Evolutionary conservation across 2,329 filamentous ascomycete species (phyloP), one percentile per base, ranked within the genome.

Genomic region (Lachnum nothofagi): DNA sequence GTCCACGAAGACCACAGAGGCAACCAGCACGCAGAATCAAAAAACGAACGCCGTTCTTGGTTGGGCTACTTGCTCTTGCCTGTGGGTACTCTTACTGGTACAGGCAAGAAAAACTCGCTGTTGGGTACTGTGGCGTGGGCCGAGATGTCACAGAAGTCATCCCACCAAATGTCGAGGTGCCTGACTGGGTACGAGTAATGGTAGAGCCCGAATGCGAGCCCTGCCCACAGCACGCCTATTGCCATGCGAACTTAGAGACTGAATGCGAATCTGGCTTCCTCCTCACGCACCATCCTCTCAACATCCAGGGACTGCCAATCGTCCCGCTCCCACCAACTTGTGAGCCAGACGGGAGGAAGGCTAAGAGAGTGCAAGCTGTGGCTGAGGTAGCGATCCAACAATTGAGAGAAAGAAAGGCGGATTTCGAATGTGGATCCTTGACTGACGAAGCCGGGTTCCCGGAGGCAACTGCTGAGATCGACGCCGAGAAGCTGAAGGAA

Each of bases 271-370:
- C 79, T 44, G 93, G 91, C 64, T 98, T 95, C 63, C 78, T 98
- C 40, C 75, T 93, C 31, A 86, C 86, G 62, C 80, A 83, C 1
- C 91, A 97, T 65, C 91, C 91, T 1, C 74, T 97, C 19, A 85
- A 90, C 0, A 66, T 96, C 0, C 83, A 84, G 42, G 91, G 93
- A 0, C 64, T 94, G 3, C n/a, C n/a, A n/a, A n/a, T n/a, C n/a
- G 63, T 97, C 4, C 93, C 93, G 6, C 72, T 98, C 7, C 83
- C 91, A 5, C 91, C 94, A 1, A 91, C 88, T 4, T 98, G 93
- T 67, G 91, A 96, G 68, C 87, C 93, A 0, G 94, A 98, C 67
- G 90, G 90, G 52, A 89, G 94, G 62, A 96, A 95, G 67, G 88
- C 86, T 6, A 82, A 88, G 33, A 85, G 87, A 16, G 86, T 97